Base-by-base conservation (phyloP, 441 rosid genomes). In the Jatropha multifida region DNA sequence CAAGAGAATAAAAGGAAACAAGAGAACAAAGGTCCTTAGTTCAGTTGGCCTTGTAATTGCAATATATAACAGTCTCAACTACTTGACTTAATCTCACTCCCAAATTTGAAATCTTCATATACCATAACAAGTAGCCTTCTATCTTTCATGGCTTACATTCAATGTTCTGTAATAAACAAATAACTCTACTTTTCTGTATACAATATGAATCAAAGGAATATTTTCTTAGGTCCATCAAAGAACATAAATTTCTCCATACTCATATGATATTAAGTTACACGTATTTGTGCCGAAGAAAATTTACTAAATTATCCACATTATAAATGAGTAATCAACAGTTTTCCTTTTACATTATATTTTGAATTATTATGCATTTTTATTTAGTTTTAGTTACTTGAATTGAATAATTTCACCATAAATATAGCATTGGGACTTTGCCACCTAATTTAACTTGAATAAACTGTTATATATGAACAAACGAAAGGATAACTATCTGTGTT, bases 1-100 rank as follows among this genome's bases (percentile, higher is more conserved):
- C 69, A 72, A 69, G 69, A 73, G 52, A 65, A 73, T 38, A 62
- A 74, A 18, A 80, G 68, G 64, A 73, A 71, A 68, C 17, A 71
- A 49, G 66, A 46, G 23, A 13, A 55, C 44, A 40, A 12, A 65
- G 32, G 13, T 48, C n/a, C 17, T 42, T 41, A 14, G 38, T 59
- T 40, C 40, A 44, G 7, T 12, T 18, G 11, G 38, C 61, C 8
- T 40, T 5, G 46, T 14, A 49, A 32, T 48, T 40, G 32, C 69
- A 73, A 18, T 11, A 48, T 44, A 44, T 4, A 54, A n/a, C 15
- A 12, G 38, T 18, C 18, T 38, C 32, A 37, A 62, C 18, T 37
- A 37, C 5, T 27, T 17, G 15, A 61, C 5, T 27, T 9, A 27
- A 48, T 1, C 18, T 60, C 44, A 18, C 61, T 27, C 68, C 61